Evolutionary conservation across 192 early-diverging fungal species (phyloP).

Genomic region (Coemansia sp.): DNA sequence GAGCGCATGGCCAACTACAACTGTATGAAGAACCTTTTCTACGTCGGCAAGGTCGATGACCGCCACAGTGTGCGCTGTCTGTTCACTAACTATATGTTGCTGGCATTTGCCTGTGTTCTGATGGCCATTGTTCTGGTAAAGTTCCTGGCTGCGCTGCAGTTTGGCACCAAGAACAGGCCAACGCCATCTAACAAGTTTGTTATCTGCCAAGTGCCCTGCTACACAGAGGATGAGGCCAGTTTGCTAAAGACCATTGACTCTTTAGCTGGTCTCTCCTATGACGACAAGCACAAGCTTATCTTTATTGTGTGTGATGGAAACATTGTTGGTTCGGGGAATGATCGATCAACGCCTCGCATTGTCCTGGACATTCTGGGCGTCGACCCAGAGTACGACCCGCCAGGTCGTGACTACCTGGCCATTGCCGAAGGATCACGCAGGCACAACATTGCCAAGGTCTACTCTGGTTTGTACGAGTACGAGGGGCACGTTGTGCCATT

Average conservation of each 20-base stretch:
- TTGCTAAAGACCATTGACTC: conserved; percentile 83
- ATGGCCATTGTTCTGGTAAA: conserved; percentile 82
- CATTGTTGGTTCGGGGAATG: conserved; percentile 94
- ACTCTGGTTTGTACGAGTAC: conserved; percentile 92
- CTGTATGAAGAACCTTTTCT: conserved; percentile 88
- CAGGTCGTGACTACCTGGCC: conserved; percentile 81
- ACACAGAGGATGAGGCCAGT: conserved; percentile 90
- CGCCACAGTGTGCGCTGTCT: conserved; percentile 72
- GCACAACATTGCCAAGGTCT: conserved; percentile 96
- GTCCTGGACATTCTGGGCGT: conserved; percentile 91
- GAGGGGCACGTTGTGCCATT: conserved; percentile 91
- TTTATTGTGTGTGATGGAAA: conserved; percentile 96
- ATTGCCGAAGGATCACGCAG: conserved; percentile 85
- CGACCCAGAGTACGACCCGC: conserved; percentile 72
- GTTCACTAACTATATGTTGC: conserved; percentile 84
- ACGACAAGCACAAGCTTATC: conserved; percentile 87
- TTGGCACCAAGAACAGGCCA: conserved; percentile 66
- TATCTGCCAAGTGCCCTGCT: conserved; percentile 94
- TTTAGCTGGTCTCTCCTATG: conserved; percentile 72
- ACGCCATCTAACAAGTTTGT: conserved; percentile 92
- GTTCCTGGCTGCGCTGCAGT: conserved; percentile 79
- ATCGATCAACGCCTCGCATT: conserved; percentile 92
- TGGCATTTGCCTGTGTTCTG: conserved; percentile 76
- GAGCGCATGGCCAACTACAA: conserved; percentile 56
- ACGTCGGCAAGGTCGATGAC: conserved; percentile 82